Evolutionary conservation across 176 grass and related monocot species (phyloP), one percentile per base, ranked within the genome.

Genomic region (Hordeum marinum): DNA sequence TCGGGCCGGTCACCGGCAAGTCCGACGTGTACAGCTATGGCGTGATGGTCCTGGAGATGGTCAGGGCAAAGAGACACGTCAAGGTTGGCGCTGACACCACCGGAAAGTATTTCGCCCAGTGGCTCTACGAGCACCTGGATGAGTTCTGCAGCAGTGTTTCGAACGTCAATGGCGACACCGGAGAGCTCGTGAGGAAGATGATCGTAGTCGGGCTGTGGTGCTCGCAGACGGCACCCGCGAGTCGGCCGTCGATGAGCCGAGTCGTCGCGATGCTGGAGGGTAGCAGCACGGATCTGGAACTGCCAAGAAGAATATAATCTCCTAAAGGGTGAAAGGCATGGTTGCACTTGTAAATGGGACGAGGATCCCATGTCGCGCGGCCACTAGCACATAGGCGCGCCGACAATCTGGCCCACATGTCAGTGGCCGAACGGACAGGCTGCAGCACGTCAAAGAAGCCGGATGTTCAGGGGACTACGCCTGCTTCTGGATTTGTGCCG

Each of bases 1-100:
- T 93, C 71, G 94, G 89, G 63, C 46, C 42, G 1, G 31, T 93
- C 13, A 86, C 57, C n/a, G 84, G 62, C 5, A 89, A 91, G 61
- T 85, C 83, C 3, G 88, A 93, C 55, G 90, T 93, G 21, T 95
- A 93, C 59, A 95, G 90, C 77, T 95, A 87, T 4, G 90, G 88
- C 3, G 83, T 93, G 63, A 83, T 91, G 63, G 34, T 95, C 13
- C 60, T 91, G 7, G 81, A 93, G 70, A 91, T 91, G 81, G 76
- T 82, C 1, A 85, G 84, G n/a, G 88, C 77, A 0, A 83, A 85
- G 18, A 87, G 79, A 29, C 86, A 68, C 13, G 68, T 90, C 6
- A 46, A 80, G 61, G 35, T 64, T 54, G 39, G 43, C 21, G 59
- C 8, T 2, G 83, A 85, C 4, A 27, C 72, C 5, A 87, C 73